Evolutionary conservation across 148 eudicot genomes (phyloP).

Genomic region (Nyssa sinensis): DNA sequence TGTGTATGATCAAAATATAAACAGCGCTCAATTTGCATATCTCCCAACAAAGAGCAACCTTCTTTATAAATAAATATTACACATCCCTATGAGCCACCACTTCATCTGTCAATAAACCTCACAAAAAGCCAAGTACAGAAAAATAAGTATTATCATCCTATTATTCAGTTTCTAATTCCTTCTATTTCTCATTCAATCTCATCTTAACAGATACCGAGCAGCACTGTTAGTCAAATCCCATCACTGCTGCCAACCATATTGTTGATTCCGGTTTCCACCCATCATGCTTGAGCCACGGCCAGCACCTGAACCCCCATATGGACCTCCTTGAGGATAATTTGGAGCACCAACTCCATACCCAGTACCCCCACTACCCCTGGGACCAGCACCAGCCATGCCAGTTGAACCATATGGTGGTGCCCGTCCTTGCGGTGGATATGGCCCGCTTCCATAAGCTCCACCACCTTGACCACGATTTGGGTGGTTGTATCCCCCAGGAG

Average conservation of each 20-base stretch:
- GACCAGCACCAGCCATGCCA: slow-evolving; percentile 45
- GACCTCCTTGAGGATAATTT: slow-evolving; percentile 42
- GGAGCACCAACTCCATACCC: slow-evolving; percentile 53
- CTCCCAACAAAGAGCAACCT: not conserved
- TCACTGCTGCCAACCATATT: slow-evolving; percentile 54
- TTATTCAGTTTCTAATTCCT: not conserved
- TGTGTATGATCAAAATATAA: not conserved
- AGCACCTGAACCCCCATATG: slow-evolving; percentile 50
- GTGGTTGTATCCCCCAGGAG: slow-evolving; percentile 47
- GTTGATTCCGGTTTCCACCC: slow-evolving; percentile 53
- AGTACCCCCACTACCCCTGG: slow-evolving; percentile 52
- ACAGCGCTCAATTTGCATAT: not conserved
- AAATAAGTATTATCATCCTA: not conserved
- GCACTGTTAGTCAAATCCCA: not conserved
- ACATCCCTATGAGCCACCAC: not conserved
- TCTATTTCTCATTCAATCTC: not conserved
- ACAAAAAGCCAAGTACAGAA: not conserved
- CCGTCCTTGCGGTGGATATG: slow-evolving; percentile 73
- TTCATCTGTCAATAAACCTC: not conserved
- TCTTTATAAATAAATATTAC: not conserved
- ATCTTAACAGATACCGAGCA: not conserved
- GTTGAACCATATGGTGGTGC: slow-evolving; percentile 55
- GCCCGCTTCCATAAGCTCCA: slow-evolving; percentile 50
- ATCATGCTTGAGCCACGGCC: slow-evolving; percentile 54
- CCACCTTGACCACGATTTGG: slow-evolving; percentile 56